Base-by-base conservation (phyloP, 2,329 filamentous ascomycete genomes). In the Monilinia vaccinii-corymbosi region DNA sequence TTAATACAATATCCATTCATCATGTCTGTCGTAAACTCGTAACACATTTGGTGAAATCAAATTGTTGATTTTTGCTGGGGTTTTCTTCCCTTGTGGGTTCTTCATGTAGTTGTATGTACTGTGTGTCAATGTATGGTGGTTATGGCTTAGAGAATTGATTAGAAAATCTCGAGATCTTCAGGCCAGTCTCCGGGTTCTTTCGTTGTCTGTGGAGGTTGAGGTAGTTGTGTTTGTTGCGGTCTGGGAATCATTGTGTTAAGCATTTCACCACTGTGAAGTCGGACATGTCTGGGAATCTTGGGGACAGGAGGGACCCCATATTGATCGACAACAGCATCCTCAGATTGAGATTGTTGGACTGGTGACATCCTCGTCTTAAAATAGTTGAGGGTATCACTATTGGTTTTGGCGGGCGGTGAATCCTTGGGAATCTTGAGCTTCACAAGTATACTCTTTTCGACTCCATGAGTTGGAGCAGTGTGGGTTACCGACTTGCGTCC, bases 231-330 rank as follows among this genome's bases (percentile, higher is more conserved):
- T 31, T 47, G 21, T n/a, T 45, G 21, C 9, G 31, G 23, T 36
- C n/a, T 38, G 18, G 21, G 21, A 14, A 23, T 23, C 21, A 49
- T 45, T 11, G 16, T 62, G 25, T 44, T 44, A 25, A 47, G 38
- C 32, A 50, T 34, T 42, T 58, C 52, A 36, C 50, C 56, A 45
- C 58, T 50, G 60, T 65, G 23, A 49, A 62, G 25, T 67, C 52
- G 50, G n/a, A 70, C 58, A 25, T 56, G 52, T 31, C 64, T 66
- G 9, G 70, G 70, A 52, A 71, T 61, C 28, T 61, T 63, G 4
- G 69, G 69, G 47, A 67, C 60, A 16, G 67, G 66, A 31, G 67
- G 65, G 13, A 67, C 60, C 28, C 63, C 60, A 28, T 60, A 45
- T 40, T 61, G 60, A n/a, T 46, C 34, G 6, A 18, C 31, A 13